Conservation (phyloP, 768 basidiomycete species). For the Paxillus involutus region DNA sequence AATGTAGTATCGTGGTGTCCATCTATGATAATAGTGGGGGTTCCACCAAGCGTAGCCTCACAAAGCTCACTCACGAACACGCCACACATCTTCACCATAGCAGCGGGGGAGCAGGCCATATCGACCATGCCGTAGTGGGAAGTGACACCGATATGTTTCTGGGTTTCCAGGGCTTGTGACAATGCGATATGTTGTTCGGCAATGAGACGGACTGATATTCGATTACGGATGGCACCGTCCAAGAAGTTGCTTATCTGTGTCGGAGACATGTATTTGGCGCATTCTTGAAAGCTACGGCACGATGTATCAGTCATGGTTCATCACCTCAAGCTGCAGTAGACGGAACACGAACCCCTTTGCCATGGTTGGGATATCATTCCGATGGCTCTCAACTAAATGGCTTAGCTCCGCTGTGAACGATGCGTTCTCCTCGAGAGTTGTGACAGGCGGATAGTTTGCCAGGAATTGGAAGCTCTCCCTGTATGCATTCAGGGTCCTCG, state of each 20-base stretch:
- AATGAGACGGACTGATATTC: conserved; percentile 84
- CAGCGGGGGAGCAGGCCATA: conserved; percentile 64
- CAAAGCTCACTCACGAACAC: conserved; percentile 85
- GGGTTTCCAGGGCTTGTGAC: conserved; percentile 60
- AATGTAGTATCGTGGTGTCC: conserved; percentile 72
- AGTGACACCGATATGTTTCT: conserved; percentile 26
- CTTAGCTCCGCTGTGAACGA: conserved; percentile 68
- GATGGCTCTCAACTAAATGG: conserved; percentile 70
- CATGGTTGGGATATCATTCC: conserved; percentile 88
- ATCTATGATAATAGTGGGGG: conserved; percentile 67
- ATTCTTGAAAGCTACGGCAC: conserved; percentile 75
- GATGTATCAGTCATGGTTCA: background rate
- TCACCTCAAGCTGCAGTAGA: background rate
- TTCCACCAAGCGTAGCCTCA: conserved; percentile 76
- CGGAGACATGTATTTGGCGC: conserved; percentile 78
- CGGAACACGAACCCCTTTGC: conserved; percentile 71
- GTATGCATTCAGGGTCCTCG: conserved; percentile 66
- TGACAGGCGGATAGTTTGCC: conserved; percentile 64
- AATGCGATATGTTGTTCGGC: conserved; percentile 91
- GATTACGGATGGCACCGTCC: conserved; percentile 80
- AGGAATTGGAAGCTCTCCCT: conserved; percentile 68
- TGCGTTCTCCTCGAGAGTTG: conserved; percentile 66
- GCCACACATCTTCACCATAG: conserved; percentile 77
- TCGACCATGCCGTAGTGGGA: conserved; percentile 74
- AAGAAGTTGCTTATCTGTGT: conserved; percentile 78